Conservation (phyloP, 2,329 filamentous ascomycete genomes). For the Cercospora zeae-maydis region DNA sequence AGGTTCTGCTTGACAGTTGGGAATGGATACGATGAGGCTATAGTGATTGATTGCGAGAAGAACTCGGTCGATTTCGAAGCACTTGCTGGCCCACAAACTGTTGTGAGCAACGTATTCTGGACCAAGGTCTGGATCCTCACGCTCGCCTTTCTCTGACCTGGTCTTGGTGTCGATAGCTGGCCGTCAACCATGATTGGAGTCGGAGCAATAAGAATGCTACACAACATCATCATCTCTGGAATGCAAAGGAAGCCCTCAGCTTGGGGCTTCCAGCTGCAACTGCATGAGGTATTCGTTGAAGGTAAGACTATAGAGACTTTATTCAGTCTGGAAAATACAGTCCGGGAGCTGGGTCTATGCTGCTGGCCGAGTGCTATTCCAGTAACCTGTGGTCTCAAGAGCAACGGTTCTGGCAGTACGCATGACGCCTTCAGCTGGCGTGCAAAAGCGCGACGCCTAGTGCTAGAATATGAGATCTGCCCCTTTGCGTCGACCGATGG, state of each 20-base stretch:
- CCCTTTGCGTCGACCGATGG: neutral
- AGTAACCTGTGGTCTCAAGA: neutral
- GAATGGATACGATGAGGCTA: neutral
- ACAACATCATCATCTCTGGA: neutral
- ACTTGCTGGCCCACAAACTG: neutral
- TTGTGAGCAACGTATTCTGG: neutral
- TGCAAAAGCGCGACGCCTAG: neutral
- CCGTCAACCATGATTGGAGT: neutral
- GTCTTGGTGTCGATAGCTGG: neutral
- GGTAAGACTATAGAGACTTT: neutral
- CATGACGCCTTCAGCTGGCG: neutral
- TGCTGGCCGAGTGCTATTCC: neutral
- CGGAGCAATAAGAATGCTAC: neutral
- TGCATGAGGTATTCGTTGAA: neutral
- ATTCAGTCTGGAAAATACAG: neutral
- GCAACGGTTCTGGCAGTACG: neutral
- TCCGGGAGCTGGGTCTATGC: neutral
- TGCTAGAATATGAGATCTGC: neutral
- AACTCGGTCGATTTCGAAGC: neutral
- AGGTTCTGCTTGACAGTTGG: neutral
- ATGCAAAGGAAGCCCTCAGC: neutral
- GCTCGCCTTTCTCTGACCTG: neutral
- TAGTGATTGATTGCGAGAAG: neutral
- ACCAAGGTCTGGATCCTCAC: neutral
- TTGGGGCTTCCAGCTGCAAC: neutral